phyloP scores from a whole-genome alignment of 352 stramenopile species.

The Aphanomyces stellatus region DNA sequence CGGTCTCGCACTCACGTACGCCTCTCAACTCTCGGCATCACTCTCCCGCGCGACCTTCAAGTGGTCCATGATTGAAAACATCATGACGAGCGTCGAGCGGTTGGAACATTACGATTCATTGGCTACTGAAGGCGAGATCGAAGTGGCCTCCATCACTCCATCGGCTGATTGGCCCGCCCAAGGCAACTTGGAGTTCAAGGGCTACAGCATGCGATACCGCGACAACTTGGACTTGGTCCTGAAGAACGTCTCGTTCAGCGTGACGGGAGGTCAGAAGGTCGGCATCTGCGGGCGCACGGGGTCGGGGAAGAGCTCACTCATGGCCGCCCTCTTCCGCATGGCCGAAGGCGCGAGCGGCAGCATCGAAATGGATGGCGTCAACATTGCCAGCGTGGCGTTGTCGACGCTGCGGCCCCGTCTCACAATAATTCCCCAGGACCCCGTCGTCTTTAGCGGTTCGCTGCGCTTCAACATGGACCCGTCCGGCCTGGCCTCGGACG shows the following conservation, averaged over 20 bases:
- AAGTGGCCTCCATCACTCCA: background rate
- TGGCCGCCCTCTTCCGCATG: slow-evolving; percentile 49
- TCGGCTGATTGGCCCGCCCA: slow-evolving; percentile 28
- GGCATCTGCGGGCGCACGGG: slow-evolving; percentile 53
- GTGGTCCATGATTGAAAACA: slow-evolving; percentile 65
- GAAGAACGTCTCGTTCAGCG: slow-evolving; percentile 38
- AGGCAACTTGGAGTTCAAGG: slow-evolving; percentile 34
- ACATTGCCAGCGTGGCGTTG: slow-evolving; percentile 43
- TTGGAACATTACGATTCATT: slow-evolving; percentile 25
- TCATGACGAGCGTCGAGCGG: slow-evolving; percentile 71
- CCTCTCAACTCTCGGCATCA: slow-evolving; percentile 15
- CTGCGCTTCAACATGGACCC: slow-evolving; percentile 91
- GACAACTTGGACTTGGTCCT: slow-evolving; percentile 33
- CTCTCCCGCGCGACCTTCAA: slow-evolving; percentile 18
- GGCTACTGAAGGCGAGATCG: background rate
- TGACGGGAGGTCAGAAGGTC: slow-evolving; percentile 42
- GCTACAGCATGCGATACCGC: slow-evolving; percentile 37
- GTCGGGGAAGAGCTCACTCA: slow-evolving; percentile 47
- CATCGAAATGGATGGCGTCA: slow-evolving; percentile 85
- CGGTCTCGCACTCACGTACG: slow-evolving; percentile 18
- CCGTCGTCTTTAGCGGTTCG: slow-evolving; percentile 89
- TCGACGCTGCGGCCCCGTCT: slow-evolving; percentile 38
- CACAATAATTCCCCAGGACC: slow-evolving; percentile 80
- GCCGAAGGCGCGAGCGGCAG: slow-evolving; percentile 33
- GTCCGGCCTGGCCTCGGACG: slow-evolving; percentile 65